Evolutionary conservation across 2,329 filamentous ascomycete species (phyloP).

Genomic region (Penicillium sp.): DNA sequence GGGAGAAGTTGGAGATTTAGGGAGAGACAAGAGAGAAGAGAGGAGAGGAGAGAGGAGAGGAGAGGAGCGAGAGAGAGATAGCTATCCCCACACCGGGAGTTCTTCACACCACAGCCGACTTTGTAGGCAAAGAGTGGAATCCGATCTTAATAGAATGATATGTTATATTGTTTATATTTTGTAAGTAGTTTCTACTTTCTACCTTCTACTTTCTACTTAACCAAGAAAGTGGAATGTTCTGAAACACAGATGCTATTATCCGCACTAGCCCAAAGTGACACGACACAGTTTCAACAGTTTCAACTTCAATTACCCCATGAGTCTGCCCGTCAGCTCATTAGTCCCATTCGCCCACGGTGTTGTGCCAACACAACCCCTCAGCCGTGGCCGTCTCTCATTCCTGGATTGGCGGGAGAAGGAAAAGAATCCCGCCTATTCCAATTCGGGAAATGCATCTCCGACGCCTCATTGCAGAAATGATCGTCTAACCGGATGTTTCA

Average conservation of each 20-base stretch:
- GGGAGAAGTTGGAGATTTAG: not conserved
- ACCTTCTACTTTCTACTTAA: too few relatives aligned
- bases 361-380: not conserved
- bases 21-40: not conserved
- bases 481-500: not conserved
- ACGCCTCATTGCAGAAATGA: not conserved
- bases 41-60: too few relatives aligned
- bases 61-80: not conserved
- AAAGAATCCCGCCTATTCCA: constrained; percentile 4
- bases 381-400: not conserved
- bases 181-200: too few relatives aligned
- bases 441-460: constrained; percentile 18
- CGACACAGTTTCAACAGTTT: not conserved
- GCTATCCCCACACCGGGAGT: constrained; percentile 2
- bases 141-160: not conserved
- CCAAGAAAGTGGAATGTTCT: not conserved
- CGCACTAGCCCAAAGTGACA: not conserved
- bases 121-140: not conserved
- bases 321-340: too few relatives aligned
- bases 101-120: not conserved
- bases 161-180: not conserved
- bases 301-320: not conserved
- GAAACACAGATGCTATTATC: not conserved
- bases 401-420: not conserved
- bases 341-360: not conserved